Percentiles rank a stretch among this genome's conserved stretches.
These are phyloP conservation scores for Candida pini DNA, from an alignment of 805 yeast genomes.

Conservation along the genomic window DNA sequence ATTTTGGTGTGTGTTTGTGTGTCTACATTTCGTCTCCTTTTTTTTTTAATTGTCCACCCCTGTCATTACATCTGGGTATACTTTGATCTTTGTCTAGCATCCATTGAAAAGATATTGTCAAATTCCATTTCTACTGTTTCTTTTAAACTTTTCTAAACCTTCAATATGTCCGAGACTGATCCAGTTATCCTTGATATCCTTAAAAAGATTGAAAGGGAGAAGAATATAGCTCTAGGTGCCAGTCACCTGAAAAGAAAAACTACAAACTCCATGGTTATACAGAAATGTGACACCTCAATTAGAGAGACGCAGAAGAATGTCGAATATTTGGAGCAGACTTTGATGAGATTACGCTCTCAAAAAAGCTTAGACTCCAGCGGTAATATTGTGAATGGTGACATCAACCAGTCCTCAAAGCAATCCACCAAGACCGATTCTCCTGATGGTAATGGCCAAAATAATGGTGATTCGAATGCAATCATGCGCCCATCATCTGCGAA, in stretches of 20 bases:
- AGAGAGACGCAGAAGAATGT: conserved; percentile 89
- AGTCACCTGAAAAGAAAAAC: conserved; percentile 75
- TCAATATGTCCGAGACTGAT: conserved; percentile 22
- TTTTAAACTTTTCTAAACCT: no score
- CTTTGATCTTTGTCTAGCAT: no score
- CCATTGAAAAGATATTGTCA: no score
- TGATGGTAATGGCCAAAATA: conserved; percentile 7
- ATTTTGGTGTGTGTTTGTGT: no score
- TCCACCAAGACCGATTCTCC: not conserved
- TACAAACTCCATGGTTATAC: conserved; percentile 74
- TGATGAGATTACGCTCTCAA: conserved; percentile 52
- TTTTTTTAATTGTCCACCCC: no score
- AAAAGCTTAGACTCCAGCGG: conserved; percentile 3
- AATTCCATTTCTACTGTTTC: no score
- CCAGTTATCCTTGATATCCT: conserved; percentile 60
- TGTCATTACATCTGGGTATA: no score
- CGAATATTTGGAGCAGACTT: conserved; percentile 75
- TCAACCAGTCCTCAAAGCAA: not conserved
- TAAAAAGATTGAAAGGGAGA: conserved; percentile 83
- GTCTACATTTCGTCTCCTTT: no score
- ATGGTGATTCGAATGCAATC: conserved; percentile 4
- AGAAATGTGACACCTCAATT: conserved; percentile 84
- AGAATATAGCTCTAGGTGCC: conserved; percentile 83
- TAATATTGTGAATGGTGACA: conserved; percentile 1
- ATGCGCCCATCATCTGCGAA: no score